Percentiles rank a stretch among this genome's conserved stretches.
Evolutionary conservation across 2,329 filamentous ascomycete species (phyloP).

Genomic region (Colletotrichum karsti): DNA sequence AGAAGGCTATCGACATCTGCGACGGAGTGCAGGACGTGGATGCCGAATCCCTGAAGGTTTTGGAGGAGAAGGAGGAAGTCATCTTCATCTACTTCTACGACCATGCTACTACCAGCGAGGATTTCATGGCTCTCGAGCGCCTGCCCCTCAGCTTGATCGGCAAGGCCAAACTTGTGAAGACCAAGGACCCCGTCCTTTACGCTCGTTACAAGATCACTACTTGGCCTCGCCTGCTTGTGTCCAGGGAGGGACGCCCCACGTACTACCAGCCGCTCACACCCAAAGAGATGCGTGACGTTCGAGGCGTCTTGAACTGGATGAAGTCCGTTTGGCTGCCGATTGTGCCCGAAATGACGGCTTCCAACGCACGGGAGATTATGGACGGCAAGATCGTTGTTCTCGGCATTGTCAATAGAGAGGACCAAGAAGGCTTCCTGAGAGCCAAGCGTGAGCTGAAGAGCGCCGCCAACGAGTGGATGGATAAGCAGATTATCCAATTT

Average conservation of each 20-base stretch:
- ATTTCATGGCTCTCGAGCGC: conserved; percentile 88
- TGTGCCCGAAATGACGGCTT: conserved; percentile 90
- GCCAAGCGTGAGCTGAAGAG: conserved; percentile 93
- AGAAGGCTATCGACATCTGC: conserved; percentile 83
- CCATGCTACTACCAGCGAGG: conserved; percentile 90
- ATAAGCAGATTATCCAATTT: conserved; percentile 91
- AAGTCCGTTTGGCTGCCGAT: conserved; percentile 95
- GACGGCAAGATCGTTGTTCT: conserved; percentile 93
- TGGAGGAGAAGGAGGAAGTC: conserved; percentile 94
- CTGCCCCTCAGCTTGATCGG: conserved; percentile 89
- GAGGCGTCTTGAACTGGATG: conserved; percentile 88
- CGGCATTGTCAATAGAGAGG: conserved; percentile 83
- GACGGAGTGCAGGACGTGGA: conserved; percentile 84
- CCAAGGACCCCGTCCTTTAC: conserved; percentile 77
- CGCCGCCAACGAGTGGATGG: conserved; percentile 97
- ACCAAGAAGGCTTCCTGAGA: conserved; percentile 79
- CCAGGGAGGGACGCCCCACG: conserved; percentile 85
- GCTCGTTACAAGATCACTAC: conserved; percentile 94
- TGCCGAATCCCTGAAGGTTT: conserved; percentile 75
- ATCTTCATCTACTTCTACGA: conserved; percentile 99
- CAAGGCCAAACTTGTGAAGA: conserved; percentile 92
- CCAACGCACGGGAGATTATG: conserved; percentile 95
- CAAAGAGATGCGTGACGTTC: conserved; percentile 89
- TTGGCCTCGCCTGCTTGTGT: conserved; percentile 92
- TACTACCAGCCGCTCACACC: conserved; percentile 91